These are phyloP conservation scores for Ballota nigra DNA, from an alignment of 257 asterid genomes.

Conservation along the genomic window DNA sequence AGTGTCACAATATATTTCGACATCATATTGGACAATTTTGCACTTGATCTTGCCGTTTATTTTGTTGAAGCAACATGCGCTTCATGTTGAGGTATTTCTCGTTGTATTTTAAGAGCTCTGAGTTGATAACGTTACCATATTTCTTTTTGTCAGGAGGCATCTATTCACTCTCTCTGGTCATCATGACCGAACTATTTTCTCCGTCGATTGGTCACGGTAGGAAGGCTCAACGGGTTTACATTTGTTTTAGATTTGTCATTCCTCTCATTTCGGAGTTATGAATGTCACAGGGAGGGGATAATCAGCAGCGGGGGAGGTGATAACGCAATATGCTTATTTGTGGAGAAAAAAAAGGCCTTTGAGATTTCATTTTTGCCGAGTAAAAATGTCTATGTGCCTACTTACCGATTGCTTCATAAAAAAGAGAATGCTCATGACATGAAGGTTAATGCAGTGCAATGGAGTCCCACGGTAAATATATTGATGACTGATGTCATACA, in stretches of 20 bases:
- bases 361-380: no score
- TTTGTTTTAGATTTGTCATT: not conserved
- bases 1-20: no score
- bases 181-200: conserved; percentile 84
- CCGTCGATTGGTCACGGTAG: conserved; percentile 93
- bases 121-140: conserved; percentile 16
- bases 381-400: conserved; percentile 56
- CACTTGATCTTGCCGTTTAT: not conserved
- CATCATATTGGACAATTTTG: not conserved
- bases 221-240: not conserved
- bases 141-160: conserved; percentile 59
- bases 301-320: conserved; percentile 86
- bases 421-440: conserved; percentile 86
- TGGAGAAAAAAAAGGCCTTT: no score
- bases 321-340: conserved; percentile 82
- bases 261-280: conserved; percentile 7
- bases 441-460: conserved; percentile 55
- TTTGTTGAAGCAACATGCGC: not conserved
- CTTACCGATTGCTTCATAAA: conserved; percentile 61
- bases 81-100: no score
- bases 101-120: not conserved
- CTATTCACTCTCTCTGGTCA: conserved; percentile 73
- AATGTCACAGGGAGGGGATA: conserved; percentile 70
- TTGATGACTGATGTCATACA: not conserved
- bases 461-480: conserved; percentile 66